phyloP scores from a whole-genome alignment of 2,329 filamentous ascomycete genomes.

The Aspergillus sp. region DNA sequence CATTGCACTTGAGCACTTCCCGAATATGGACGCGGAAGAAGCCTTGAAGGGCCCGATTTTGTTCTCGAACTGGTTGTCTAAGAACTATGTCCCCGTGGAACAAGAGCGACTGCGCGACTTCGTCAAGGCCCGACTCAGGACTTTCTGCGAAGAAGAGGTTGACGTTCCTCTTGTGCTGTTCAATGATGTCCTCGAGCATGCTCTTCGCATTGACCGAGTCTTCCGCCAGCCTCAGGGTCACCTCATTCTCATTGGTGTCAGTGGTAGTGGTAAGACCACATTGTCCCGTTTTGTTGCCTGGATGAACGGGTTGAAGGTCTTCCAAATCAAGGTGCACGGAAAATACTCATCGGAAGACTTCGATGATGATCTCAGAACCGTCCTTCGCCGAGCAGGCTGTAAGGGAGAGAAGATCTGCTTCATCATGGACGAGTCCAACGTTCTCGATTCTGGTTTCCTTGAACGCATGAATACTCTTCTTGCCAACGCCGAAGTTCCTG shows the following conservation, averaged over 20 bases:
- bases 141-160: constrained; percentile 99
- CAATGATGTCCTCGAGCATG: constrained; percentile 97
- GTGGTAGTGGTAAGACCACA: constrained; percentile 97
- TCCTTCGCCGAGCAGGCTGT: constrained; percentile 89
- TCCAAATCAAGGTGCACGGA: constrained; percentile 99
- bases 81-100: constrained; percentile 96
- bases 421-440: constrained; percentile 99
- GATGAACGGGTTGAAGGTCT: constrained; percentile 99
- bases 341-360: constrained; percentile 99
- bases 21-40: constrained; percentile 86
- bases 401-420: constrained; percentile 99
- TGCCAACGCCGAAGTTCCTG: constrained; percentile 98
- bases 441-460: constrained; percentile 96
- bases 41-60: constrained; percentile 90
- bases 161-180: constrained; percentile 98
- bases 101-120: constrained; percentile 94
- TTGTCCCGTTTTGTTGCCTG: constrained; percentile 96
- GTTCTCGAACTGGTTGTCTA: constrained; percentile 99
- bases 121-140: constrained; percentile 93
- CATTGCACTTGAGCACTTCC: constrained; percentile 89
- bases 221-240: constrained; percentile 98
- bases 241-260: constrained; percentile 97
- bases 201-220: constrained; percentile 95
- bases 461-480: constrained; percentile 99
- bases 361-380: constrained; percentile 92